Percentiles rank a stretch among this genome's conserved stretches.
These are phyloP conservation scores for Ciborinia camelliae DNA, from an alignment of 2,329 filamentous ascomycete genomes.

Conservation along the genomic window DNA sequence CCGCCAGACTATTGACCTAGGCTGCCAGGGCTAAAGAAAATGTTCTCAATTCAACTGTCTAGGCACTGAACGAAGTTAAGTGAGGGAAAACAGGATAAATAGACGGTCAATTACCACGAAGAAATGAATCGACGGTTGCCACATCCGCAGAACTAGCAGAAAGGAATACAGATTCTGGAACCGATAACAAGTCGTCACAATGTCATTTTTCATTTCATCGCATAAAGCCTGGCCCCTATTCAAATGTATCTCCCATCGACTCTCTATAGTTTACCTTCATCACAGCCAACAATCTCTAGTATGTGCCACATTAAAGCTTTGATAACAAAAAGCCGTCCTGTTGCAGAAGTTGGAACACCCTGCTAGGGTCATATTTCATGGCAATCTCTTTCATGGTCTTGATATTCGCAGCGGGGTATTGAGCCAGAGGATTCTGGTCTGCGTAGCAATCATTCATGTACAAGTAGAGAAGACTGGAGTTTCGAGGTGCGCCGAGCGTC, in stretches of 20 bases:
- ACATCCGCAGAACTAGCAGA: no score
- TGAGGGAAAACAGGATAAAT: no score
- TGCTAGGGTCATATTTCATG: background rate
- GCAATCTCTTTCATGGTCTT: background rate
- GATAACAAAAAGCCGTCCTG: background rate
- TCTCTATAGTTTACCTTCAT: background rate
- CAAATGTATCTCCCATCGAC: background rate
- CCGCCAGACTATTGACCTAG: no score
- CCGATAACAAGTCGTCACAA: background rate
- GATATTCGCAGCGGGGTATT: background rate
- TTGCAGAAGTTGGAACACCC: background rate
- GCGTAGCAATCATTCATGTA: slow-evolving; percentile 7
- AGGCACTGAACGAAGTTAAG: no score
- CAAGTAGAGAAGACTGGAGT: background rate
- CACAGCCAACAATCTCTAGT: background rate
- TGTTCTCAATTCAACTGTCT: no score
- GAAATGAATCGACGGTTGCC: no score
- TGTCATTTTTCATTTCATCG: background rate
- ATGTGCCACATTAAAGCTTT: background rate
- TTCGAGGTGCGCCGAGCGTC: background rate
- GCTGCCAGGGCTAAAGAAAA: no score
- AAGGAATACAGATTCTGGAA: background rate
- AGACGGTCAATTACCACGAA: no score
- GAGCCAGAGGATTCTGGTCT: background rate
- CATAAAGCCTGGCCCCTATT: no score